Evolutionary conservation across 495 filamentous ascomycete genomes (phyloP), one percentile per base, ranked within the genome.

Genomic region (Podospora pseudoanserina): DNA sequence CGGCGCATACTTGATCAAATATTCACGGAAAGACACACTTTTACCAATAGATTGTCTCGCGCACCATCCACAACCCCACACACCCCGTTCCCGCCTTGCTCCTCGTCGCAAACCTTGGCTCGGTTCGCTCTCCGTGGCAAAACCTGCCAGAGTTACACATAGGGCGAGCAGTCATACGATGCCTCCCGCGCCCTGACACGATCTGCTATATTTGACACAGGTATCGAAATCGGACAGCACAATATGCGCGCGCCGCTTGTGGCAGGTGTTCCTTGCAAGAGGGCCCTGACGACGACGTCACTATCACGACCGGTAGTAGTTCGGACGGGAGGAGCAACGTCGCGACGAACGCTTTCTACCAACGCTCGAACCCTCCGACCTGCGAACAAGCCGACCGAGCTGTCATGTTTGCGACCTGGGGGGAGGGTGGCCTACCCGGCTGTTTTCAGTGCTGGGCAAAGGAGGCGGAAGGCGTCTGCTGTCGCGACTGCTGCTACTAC

Each of bases 391-490:
- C 19, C 32, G 11, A 56, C 75, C 49, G 61, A 67, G 57, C 28
- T 18, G 16, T 18, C 16, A 23, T 23, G 23, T 23, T 23, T 23
- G 23, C 23, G 23, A 1, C 23, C 23, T 23, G 23, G 23, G 23
- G 54, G 16, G 19, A 56, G n/a, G 23, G n/a, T 55, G 20, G 61
- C 72, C 44, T 63, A 68, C 26, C 70, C 73, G 4, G 70, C 71
- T 60, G 63, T 64, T 30, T 70, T 70, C 61, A 57, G 54, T 59
- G 65, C 73, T 19, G 70, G 71, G 44, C 73, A 75, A 62, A 73
- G 75, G 63, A 74, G 73, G 34, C 72, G 72, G 39, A 68, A 55
- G 27, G 72, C 76, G 6, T 77, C 78, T 13, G 74, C 74, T 30
- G 77, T 77, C 32, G 68, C 77, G 15, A 69, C 71, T n/a, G 71